Evolutionary conservation across 352 stramenopile genomes (phyloP).

Genomic region (Pythium chondricola): DNA sequence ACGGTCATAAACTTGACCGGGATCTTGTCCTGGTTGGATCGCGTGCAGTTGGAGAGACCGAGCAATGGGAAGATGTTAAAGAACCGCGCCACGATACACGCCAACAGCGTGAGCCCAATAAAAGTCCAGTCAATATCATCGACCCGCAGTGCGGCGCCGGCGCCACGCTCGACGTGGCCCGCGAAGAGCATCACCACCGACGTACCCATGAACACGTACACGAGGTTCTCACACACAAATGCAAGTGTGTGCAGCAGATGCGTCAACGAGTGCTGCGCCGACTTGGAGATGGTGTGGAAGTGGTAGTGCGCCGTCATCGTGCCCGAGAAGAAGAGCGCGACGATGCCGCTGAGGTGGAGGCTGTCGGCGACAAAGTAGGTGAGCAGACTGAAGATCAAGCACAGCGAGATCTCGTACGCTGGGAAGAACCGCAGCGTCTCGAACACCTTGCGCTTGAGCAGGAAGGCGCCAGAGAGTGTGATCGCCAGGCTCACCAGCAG

Average conservation of each 20-base stretch:
- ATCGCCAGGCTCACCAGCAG: conserved; percentile 61
- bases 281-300: conserved; percentile 79
- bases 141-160: conserved; percentile 48
- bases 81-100: conserved; percentile 64
- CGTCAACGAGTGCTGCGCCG: conserved; percentile 78
- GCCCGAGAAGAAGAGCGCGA: conserved; percentile 91
- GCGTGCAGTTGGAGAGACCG: conserved; percentile 64
- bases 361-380: conserved; percentile 81
- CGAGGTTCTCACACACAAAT: conserved; percentile 79
- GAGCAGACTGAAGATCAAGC: conserved; percentile 80
- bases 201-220: conserved; percentile 86
- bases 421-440: conserved; percentile 71
- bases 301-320: conserved; percentile 87
- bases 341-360: conserved; percentile 87
- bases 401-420: conserved; percentile 84
- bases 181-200: conserved; percentile 82
- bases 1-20: conserved; percentile 69
- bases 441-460: conserved; percentile 74
- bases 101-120: conserved; percentile 66
- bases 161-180: conserved; percentile 51
- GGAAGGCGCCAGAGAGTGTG: conserved; percentile 65
- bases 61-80: conserved; percentile 77
- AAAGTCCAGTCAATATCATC: conserved; percentile 81
- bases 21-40: conserved; percentile 48
- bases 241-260: conserved; percentile 77